These are phyloP conservation scores for Dipteronia sinensis DNA, from an alignment of 345 rosid genomes.

Conservation along the genomic window DNA sequence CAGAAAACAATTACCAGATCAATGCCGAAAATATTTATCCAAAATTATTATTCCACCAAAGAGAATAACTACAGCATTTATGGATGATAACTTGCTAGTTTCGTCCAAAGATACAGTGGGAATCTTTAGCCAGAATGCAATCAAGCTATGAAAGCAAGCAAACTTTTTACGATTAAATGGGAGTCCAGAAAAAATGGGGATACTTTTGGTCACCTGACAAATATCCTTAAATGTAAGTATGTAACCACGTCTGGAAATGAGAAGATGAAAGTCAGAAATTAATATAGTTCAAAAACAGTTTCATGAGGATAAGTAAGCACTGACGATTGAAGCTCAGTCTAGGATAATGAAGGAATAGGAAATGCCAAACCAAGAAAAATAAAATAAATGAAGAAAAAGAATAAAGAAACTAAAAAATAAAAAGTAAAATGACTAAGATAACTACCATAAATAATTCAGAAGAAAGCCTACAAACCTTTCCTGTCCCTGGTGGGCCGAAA, in stretches of 20 bases:
- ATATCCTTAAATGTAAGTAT: not conserved
- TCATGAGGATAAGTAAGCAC: not conserved
- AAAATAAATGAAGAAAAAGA: not conserved
- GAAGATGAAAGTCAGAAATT: not conserved
- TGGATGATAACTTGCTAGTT: not conserved
- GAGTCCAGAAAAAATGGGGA: not conserved
- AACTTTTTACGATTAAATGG: not conserved
- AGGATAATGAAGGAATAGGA: not conserved
- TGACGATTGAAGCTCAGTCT: not conserved
- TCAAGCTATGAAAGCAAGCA: not conserved
- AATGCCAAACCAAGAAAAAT: not conserved
- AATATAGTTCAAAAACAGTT: conserved; percentile 1
- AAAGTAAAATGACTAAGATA: not conserved
- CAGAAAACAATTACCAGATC: not conserved
- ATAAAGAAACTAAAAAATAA: too few relatives aligned
- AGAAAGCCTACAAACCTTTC: conserved; percentile 62
- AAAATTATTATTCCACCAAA: not conserved
- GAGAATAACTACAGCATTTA: not conserved
- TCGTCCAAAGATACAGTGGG: not conserved
- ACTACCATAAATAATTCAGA: conserved; percentile 1
- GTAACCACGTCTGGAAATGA: not conserved
- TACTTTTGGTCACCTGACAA: not conserved
- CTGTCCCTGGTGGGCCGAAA: conserved; percentile 98
- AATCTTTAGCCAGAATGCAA: not conserved
- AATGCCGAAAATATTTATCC: not conserved